Base-by-base conservation (phyloP, 2,329 filamentous ascomycete genomes). In the Cladophialophora immunda region DNA sequence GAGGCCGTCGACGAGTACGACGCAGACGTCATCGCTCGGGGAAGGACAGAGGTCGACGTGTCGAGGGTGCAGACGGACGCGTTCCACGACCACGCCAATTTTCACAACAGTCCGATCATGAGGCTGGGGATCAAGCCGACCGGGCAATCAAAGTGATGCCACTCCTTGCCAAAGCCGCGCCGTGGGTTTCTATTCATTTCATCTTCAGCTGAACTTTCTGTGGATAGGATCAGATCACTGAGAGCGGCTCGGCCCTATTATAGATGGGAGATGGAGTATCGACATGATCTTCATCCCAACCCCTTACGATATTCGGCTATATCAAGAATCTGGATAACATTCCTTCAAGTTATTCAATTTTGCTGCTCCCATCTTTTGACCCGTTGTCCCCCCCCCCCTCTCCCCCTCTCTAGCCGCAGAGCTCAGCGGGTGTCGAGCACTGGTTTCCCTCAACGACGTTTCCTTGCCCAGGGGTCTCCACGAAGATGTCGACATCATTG, bases 1-100 rank as follows among this genome's bases (percentile, higher is more conserved):
- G 65, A 72, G 45, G 69, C 69, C 11, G 47, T 71, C 17, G 58
- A 64, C 27, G 65, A 66, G 32, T 71, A 71, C 50, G 69, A 71
- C 50, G 52, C 56, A 15, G 69, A 71, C 27, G 67, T 71, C 1
- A 61, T 68, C 52, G 54, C 53, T 11, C 53, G 69, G 36, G 69
- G 69, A 1, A 55, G 56, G 15, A 45, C 64, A 22, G 69, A 69
- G 38, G 69, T 71, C 22, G 69, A 71, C 30, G 59, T 71, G 8
- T 68, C 67, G 19, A 57, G 52, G 27, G 34, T 56, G 5, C 69
- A 71, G 57, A 69, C 69, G 3, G 62, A 69, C 38, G 65, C 65
- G 1, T 69, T 69, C 45, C 69, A 70, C 34, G 58, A 70, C 59
- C 60, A 68, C 36, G 64, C 45, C 6, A 62, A 61, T 15, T 70